Conservation (phyloP, 1,284 basidiomycete species). For the Trichosporon coremiiforme region DNA sequence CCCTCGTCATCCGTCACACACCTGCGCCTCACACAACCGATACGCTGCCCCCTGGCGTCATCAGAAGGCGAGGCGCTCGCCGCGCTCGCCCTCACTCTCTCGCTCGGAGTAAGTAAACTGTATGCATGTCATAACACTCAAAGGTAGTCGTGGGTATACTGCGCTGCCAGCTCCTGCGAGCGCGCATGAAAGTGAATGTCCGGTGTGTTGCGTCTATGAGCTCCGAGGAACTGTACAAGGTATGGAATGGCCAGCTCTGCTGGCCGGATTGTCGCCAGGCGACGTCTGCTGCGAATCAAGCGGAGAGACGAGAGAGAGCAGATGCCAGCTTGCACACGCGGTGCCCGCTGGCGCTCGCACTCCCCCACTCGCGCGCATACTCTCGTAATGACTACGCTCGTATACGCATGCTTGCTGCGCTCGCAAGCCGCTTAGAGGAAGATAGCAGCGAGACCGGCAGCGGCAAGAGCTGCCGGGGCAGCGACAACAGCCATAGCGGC, state of each 20-base stretch:
- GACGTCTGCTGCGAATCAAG: neutral
- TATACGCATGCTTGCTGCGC: neutral
- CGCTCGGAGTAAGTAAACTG: neutral
- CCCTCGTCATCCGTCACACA: no score
- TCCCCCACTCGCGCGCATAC: neutral
- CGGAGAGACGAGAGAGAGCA: neutral
- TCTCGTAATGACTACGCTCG: neutral
- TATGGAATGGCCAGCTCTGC: neutral
- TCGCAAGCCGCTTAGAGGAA: neutral
- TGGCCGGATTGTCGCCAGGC: neutral
- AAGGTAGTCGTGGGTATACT: neutral
- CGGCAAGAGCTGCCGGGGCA: neutral
- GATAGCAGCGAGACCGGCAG: neutral
- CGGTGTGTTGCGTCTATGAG: conserved; percentile 9
- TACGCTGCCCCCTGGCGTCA: no score
- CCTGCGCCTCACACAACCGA: no score
- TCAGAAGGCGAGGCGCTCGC: neutral
- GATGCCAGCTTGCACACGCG: neutral
- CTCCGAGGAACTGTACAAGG: neutral
- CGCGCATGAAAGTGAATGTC: neutral
- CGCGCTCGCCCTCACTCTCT: neutral
- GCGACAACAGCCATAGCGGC: neutral
- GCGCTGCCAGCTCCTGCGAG: neutral
- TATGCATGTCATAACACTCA: conserved; percentile 19
- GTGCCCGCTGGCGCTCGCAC: neutral